A percentile compares a stretch with the other conserved stretches of the same genome.
Evolutionary conservation across 208 protist species (phyloP).

Genomic region (Trypanosoma caninum): DNA sequence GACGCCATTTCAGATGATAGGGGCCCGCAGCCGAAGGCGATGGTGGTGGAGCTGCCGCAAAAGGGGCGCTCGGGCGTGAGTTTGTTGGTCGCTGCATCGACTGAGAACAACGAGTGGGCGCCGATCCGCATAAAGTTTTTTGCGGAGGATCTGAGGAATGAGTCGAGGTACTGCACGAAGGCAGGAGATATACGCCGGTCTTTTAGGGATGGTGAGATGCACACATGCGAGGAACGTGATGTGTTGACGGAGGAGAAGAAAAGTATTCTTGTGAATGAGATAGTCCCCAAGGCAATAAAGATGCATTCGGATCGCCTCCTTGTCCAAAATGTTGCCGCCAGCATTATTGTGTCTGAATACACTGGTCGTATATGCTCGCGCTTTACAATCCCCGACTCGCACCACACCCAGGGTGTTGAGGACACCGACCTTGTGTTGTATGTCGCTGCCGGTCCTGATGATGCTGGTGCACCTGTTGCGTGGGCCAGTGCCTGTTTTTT

Average conservation of each 20-base stretch:
- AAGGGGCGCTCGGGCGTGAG: not conserved
- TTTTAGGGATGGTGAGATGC: slow-evolving; percentile 12
- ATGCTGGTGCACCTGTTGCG: too few relatives aligned
- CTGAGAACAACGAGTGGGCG: not conserved
- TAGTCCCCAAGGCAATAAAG: slow-evolving; percentile 40
- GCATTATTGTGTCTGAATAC: slow-evolving; percentile 13
- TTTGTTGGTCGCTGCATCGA: not conserved
- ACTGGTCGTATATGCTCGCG: not conserved
- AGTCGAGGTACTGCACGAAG: slow-evolving; percentile 33
- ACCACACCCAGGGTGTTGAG: slow-evolving; percentile 32
- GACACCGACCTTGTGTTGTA: too few relatives aligned
- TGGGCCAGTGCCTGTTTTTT: too few relatives aligned
- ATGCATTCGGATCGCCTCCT: slow-evolving; percentile 43
- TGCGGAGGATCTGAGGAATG: not conserved
- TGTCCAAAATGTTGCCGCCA: slow-evolving; percentile 25
- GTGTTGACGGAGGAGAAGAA: slow-evolving; percentile 39
- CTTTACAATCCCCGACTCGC: slow-evolving; percentile 37
- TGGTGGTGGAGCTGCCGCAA: slow-evolving; percentile 1
- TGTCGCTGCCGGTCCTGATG: too few relatives aligned
- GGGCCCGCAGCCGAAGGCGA: not conserved
- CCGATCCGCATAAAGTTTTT: slow-evolving; percentile 3
- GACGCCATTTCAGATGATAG: too few relatives aligned
- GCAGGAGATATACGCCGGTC: slow-evolving; percentile 16
- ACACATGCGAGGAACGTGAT: slow-evolving; percentile 19
- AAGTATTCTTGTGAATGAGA: slow-evolving; percentile 8